These are phyloP conservation scores for Sclerotinia minor DNA, from an alignment of 2,329 filamentous ascomycete species.

Conservation along the genomic window DNA sequence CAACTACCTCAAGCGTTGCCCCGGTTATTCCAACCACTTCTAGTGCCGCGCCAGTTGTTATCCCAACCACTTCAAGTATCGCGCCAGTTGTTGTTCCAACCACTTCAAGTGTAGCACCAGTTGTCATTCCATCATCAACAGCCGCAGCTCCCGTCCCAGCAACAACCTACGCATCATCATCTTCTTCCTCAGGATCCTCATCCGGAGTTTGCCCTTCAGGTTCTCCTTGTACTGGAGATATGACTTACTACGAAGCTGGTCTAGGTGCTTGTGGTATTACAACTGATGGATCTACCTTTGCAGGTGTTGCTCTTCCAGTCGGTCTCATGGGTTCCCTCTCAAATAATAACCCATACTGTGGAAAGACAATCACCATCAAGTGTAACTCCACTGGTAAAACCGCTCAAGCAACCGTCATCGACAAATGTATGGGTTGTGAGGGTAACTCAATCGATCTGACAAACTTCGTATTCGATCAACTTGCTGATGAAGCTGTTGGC, in stretches of 20 bases:
- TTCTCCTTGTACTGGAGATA: constrained; percentile 56
- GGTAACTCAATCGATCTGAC: constrained; percentile 60
- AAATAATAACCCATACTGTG: constrained; percentile 71
- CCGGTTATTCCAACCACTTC: constrained; percentile 30
- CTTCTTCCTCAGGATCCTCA: constrained; percentile 27
- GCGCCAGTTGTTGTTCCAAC: constrained; percentile 29
- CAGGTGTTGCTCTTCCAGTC: constrained; percentile 69
- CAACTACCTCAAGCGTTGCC: constrained; percentile 33
- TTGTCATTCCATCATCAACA: constrained; percentile 27
- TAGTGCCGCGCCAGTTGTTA: constrained; percentile 30
- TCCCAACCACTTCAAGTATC: constrained; percentile 31
- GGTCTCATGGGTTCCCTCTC: constrained; percentile 62
- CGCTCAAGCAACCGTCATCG: constrained; percentile 59
- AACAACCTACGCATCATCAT: constrained; percentile 24
- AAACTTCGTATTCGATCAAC: constrained; percentile 37
- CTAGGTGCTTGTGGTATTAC: constrained; percentile 67
- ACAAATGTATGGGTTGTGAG: constrained; percentile 74
- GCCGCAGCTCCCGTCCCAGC: constrained; percentile 25
- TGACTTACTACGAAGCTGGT: constrained; percentile 74
- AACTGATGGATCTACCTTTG: constrained; percentile 55
- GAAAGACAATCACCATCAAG: constrained; percentile 66
- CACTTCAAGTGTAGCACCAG: constrained; percentile 29
- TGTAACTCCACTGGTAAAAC: constrained; percentile 62
- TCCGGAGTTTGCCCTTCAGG: constrained; percentile 40
- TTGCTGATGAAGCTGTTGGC: constrained; percentile 51